A percentile compares a stretch with the other conserved stretches of the same genome.
These are phyloP conservation scores for Elongisporangium senticosum DNA, from an alignment of 352 stramenopile species.

Conservation along the genomic window DNA sequence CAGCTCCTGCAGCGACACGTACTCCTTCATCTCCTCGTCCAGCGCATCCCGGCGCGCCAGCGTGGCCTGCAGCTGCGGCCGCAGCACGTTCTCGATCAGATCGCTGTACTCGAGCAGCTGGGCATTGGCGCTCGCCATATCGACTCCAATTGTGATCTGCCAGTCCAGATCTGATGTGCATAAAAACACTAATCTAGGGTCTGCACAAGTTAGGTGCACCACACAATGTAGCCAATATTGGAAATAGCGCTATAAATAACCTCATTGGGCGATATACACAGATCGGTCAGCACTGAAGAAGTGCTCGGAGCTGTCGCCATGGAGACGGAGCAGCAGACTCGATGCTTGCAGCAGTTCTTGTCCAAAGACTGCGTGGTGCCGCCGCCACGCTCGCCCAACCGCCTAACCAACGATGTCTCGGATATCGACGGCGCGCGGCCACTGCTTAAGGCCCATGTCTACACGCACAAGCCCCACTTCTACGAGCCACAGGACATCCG, in stretches of 20 bases:
- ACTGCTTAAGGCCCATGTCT: slow-evolving; percentile 56
- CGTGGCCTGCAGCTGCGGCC: slow-evolving; percentile 57
- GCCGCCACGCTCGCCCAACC: slow-evolving; percentile 21
- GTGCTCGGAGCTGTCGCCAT: not conserved
- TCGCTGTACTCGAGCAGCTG: slow-evolving; percentile 53
- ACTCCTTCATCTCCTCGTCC: slow-evolving; percentile 50
- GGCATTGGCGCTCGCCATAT: slow-evolving; percentile 4
- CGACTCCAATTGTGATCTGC: not conserved
- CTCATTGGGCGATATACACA: too few relatives aligned
- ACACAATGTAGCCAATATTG: not conserved
- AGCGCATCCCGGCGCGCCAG: slow-evolving; percentile 48
- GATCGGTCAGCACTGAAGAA: not conserved
- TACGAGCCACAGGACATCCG: slow-evolving; percentile 54
- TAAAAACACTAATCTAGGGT: not conserved
- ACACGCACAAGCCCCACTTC: slow-evolving; percentile 62
- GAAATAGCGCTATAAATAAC: not conserved
- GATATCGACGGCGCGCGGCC: slow-evolving; percentile 50
- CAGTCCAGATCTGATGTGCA: not conserved
- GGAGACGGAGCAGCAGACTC: slow-evolving; percentile 27
- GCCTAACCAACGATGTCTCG: slow-evolving; percentile 58
- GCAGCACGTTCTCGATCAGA: slow-evolving; percentile 67
- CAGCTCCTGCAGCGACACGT: slow-evolving; percentile 47
- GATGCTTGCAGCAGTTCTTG: slow-evolving; percentile 39
- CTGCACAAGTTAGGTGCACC: not conserved
- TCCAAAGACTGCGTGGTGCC: slow-evolving; percentile 23